A percentile compares a stretch with the other conserved stretches of the same genome.
Conservation (phyloP, 306 rosid genomes). For the Purshia tridentata region DNA sequence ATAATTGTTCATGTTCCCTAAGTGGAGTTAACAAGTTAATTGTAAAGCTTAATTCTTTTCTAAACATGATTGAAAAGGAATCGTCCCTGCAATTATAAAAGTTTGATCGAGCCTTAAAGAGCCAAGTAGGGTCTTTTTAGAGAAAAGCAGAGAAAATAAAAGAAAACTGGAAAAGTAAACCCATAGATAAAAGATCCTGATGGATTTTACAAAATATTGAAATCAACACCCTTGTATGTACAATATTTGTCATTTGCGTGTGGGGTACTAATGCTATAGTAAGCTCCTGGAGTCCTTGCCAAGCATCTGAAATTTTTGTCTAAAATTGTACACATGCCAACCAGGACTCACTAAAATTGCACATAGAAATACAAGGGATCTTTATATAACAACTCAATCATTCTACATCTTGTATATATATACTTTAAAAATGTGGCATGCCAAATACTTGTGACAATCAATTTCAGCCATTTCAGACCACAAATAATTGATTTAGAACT, state of each 20-base stretch:
- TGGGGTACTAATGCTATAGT: neutral
- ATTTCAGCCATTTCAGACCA: neutral
- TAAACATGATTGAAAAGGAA: neutral
- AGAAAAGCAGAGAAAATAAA: neutral
- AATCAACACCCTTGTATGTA: neutral
- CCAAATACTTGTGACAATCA: neutral
- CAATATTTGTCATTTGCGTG: neutral
- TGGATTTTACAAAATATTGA: neutral
- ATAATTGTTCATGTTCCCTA: neutral
- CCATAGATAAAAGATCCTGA: neutral
- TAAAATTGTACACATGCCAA: neutral
- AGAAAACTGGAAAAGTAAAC: neutral
- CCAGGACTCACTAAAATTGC: neutral
- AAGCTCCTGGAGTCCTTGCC: neutral
- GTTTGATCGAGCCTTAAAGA: neutral
- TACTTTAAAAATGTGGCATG: neutral
- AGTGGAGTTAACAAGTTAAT: neutral
- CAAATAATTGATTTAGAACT: neutral
- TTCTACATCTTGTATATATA: neutral
- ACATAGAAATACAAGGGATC: neutral
- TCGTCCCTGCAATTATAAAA: neutral
- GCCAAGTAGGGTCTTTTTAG: neutral
- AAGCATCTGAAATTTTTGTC: constrained; percentile 2
- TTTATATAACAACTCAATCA: neutral
- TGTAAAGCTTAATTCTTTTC: neutral